Evolutionary conservation across 768 basidiomycete species (phyloP), one percentile per base, ranked within the genome.

Genomic region (Chalciporus piperatus): DNA sequence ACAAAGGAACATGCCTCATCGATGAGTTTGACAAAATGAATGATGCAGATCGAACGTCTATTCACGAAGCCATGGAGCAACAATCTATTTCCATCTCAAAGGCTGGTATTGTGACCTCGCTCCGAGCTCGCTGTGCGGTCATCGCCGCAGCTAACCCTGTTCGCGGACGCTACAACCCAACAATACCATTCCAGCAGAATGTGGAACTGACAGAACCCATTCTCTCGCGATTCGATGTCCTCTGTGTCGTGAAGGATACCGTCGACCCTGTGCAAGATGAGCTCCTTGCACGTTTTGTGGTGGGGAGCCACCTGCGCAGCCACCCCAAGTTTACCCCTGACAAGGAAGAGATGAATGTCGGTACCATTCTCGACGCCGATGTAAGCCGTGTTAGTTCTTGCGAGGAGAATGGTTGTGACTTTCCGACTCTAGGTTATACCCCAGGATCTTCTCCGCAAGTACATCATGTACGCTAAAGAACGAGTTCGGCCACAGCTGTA

Each of bases 21-120:
- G 97, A 99, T 72, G 97, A 98, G 69, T 98, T 99, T 68, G 97
- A 99, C 76, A 99, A 99, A 77, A 99, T 99, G 97, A 98, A 98
- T 71, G 97, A 98, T 62, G 81, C 92, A 14, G 96, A 99, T 68
- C 80, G 96, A 60, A 98, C 95, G 14, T 97, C 94, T 4, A 98
- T 99, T 62, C 97, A 98, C 76, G 97, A 99, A 69, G 97, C 97
- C 2, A 99, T 99, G 97, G 97, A 99, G 67, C 97, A 99, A 72
- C 97, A 98, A 69, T 89, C 92, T 12, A 99, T 99, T 59, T 98
- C 97, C 4, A 98, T 99, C 62, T 93, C 96, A 20, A 99, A 99
- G 67, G 97, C 97, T 14, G 97, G 97, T 39, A 99, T 99, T 56
- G 90, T 98, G 49, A 98, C 97, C n/a, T 90, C 91, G 14, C 80